Base-by-base conservation (phyloP, 768 basidiomycete genomes). In the Roridomyces roridus region DNA sequence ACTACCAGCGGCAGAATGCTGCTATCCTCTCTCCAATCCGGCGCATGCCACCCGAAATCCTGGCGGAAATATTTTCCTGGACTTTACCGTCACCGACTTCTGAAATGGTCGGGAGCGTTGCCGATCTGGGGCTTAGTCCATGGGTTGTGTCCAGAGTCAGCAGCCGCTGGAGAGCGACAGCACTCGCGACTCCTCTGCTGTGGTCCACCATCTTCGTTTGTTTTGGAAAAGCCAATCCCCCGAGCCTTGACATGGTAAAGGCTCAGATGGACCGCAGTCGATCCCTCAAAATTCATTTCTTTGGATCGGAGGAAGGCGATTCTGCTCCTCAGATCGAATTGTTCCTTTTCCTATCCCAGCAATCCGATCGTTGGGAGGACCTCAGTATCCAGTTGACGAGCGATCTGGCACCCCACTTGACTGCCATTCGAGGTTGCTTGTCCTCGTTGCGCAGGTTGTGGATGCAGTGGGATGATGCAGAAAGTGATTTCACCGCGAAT, bases 41-140 rank as follows among this genome's bases (percentile, higher is more conserved):
- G 18, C 17, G 55, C 12, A 56, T 56, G 40, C 55, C 55, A 12
- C 24, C 55, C n/a, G 55, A 56, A 24, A 14, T 56, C 9, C 35
- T 56, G 5, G 6, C 25, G 39, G 55, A 56, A 42, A 49, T 56
- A 35, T 56, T 56, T 31, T 44, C 9, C 5, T 44, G 41, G 34
- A 49, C 46, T 5, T 3, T 49, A 35, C 41, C 34, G 8, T 21
- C 39, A 21, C 1, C 17, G 17, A 3, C 2, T 7, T 34, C 36
- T 11, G 24, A 4, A 15, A 15, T 35, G 39, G 12, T 7, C 8
- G 25, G 25, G 5, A 4, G 23, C 17, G 15, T 21, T n/a, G 20
- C 23, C 28, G 26, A 46, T 6, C 2, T 46, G 20, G 18, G 5
- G 11, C 17, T 21, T 4, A 51, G 48, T 24, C 49, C 56, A 5